A percentile compares a stretch with the other conserved stretches of the same genome.
Evolutionary conservation across 2,329 filamentous ascomycete species (phyloP).

Genomic region (Penicillium crustosum): DNA sequence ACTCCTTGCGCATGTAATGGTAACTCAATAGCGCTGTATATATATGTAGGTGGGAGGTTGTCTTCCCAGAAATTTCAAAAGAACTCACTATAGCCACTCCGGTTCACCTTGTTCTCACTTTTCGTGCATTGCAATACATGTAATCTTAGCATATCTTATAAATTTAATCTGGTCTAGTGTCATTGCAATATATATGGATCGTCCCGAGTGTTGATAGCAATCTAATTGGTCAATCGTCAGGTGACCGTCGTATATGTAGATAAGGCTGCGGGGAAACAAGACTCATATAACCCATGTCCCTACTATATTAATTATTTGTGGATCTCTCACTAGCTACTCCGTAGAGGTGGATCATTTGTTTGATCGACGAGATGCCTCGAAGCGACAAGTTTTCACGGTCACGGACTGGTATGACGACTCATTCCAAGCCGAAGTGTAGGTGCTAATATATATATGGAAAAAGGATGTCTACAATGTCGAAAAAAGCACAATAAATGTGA

Average conservation of each 20-base stretch:
- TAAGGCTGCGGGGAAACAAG: conserved; percentile 17
- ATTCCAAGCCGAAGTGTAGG: background rate
- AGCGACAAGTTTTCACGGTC: conserved; percentile 20
- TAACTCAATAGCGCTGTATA: background rate
- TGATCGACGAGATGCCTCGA: conserved; percentile 14
- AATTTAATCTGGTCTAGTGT: background rate
- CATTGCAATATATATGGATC: background rate
- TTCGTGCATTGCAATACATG: background rate
- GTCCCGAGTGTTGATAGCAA: background rate
- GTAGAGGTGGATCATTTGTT: background rate
- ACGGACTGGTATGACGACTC: conserved; percentile 17
- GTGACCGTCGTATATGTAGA: conserved; percentile 14
- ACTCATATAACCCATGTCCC: background rate
- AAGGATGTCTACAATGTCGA: conserved; percentile 25
- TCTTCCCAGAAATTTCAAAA: background rate
- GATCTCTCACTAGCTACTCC: background rate
- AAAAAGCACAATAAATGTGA: conserved; percentile 27
- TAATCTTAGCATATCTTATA: background rate
- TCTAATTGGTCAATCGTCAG: conserved; percentile 12
- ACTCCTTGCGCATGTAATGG: too few species aligned
- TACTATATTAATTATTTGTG: background rate
- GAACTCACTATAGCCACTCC: background rate
- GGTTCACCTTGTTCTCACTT: too few species aligned
- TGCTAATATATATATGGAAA: background rate
- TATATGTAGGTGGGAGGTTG: background rate